Evolutionary conservation across 2,329 filamentous ascomycete species (phyloP), one percentile per base, ranked within the genome.

Genomic region (Fusarium zealandicum): DNA sequence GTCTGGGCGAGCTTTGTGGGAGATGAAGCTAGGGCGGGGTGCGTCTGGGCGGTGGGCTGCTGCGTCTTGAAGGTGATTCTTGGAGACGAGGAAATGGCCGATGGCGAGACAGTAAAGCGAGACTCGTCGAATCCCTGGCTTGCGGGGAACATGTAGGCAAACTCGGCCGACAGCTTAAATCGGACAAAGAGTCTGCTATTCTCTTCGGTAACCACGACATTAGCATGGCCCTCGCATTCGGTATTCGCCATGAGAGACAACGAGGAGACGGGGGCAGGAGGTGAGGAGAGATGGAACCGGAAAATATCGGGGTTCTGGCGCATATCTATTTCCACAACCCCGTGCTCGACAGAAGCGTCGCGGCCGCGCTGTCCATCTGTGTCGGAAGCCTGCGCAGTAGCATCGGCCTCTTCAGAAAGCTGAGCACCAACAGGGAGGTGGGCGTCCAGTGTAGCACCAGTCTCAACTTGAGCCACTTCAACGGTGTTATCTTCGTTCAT

Each of bases 101-200:
- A 68, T 7, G 66, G 67, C 2, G 67, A 60, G 4, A 45, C 42
- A 11, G 63, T 59, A 9, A 67, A 68, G 3, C 31, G 60, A 28
- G 66, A 64, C 30, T 69, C 67, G n/a, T 72, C 64, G 14, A 60
- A 57, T 3, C 65, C 69, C 43, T 72, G 68, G 45, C 51, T 69
- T 2, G 54, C 36, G 11, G 72, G 69, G 47, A 75, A 73, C 35
- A 72, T 49, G 30, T 62, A 46, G 20, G 69, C 65, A 47, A 69
- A 69, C 50, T 71, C 51, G 17, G 63, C 54, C 44, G 73, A 70
- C 45, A 75, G 36, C 73, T 75, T 75, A 73, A 75, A 75, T 69
- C 71, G 65, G 54, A 75, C 72, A 49, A 73, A 59, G 31, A 75
- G 68, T 48, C 70, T 64, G 33, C 63, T 70, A 32, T 67, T 65